Conservation (phyloP, 257 asterid genomes). For the Jacaranda mimosifolia region DNA sequence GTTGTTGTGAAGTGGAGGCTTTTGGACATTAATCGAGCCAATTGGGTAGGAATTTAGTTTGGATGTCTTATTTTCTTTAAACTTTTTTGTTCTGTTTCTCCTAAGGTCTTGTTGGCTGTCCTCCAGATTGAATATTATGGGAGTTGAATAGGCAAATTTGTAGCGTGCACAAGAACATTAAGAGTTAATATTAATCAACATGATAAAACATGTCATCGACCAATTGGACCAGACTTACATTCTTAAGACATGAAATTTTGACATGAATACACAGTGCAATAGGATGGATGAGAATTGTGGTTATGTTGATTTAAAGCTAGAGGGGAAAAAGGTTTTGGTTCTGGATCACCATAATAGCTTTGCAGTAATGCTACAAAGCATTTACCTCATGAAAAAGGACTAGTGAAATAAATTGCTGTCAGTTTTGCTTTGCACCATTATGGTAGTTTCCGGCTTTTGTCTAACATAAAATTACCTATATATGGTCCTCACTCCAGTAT, state of each 20-base stretch:
- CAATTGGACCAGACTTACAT: not conserved
- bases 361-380: constrained; percentile 18
- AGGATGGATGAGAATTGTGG: constrained; percentile 29
- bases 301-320: constrained; percentile 9
- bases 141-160: constrained; percentile 8
- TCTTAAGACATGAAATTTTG: constrained; percentile 16
- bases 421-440: constrained; percentile 44
- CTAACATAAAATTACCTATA: constrained; percentile 40
- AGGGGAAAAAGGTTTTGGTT: constrained; percentile 22
- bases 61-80: not conserved
- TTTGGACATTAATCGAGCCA: constrained; percentile 1
- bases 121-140: constrained; percentile 2
- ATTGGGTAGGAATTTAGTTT: not conserved
- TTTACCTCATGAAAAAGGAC: constrained; percentile 34
- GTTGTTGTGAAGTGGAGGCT: not conserved
- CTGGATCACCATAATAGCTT: constrained; percentile 19
- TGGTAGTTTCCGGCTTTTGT: constrained; percentile 32
- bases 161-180: not conserved
- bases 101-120: not conserved
- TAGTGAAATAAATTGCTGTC: constrained; percentile 42
- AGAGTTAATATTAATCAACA: not conserved
- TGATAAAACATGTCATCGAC: constrained; percentile 5
- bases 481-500: constrained; percentile 46
- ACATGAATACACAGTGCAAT: not conserved
- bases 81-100: not conserved